These are phyloP conservation scores for Irpex sp. DNA, from an alignment of 1,284 basidiomycete genomes.

Conservation along the genomic window DNA sequence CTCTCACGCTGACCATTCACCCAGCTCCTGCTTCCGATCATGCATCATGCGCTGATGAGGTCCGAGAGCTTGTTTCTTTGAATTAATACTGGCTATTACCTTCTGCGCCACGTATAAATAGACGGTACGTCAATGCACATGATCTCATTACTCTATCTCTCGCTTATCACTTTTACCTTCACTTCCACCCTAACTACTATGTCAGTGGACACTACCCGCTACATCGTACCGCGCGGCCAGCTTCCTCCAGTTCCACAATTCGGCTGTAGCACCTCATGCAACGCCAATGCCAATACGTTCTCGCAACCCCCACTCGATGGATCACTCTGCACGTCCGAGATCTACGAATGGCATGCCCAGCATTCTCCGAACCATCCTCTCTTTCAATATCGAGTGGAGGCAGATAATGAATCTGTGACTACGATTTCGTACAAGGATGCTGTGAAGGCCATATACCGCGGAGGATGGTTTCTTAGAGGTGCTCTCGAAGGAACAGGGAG, in stretches of 20 bases:
- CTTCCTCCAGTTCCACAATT: neutral
- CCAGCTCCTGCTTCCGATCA: too few relatives aligned
- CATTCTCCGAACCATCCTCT: slow-evolving; percentile 27
- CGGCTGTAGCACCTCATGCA: neutral
- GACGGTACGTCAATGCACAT: too few relatives aligned
- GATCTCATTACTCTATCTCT: too few relatives aligned
- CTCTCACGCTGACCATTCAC: too few relatives aligned
- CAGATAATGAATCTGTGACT: slow-evolving; percentile 9
- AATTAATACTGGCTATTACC: too few relatives aligned
- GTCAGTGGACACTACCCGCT: neutral
- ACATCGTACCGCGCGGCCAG: neutral
- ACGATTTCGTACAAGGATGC: slow-evolving; percentile 13
- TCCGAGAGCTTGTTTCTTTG: too few relatives aligned
- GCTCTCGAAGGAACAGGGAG: slow-evolving; percentile 16
- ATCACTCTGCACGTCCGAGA: slow-evolving; percentile 19
- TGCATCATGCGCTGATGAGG: too few relatives aligned
- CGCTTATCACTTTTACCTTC: too few relatives aligned
- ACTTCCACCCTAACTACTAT: neutral
- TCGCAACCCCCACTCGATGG: slow-evolving; percentile 10
- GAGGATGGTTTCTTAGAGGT: slow-evolving; percentile 6
- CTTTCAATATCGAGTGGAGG: slow-evolving; percentile 20
- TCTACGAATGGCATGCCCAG: slow-evolving; percentile 28
- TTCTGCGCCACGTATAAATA: too few relatives aligned
- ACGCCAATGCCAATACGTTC: neutral
- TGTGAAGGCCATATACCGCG: slow-evolving; percentile 9